Evolutionary conservation across 75 land plant genomes (phyloP).

Genomic region (Pseudotsuga menziesii): DNA sequence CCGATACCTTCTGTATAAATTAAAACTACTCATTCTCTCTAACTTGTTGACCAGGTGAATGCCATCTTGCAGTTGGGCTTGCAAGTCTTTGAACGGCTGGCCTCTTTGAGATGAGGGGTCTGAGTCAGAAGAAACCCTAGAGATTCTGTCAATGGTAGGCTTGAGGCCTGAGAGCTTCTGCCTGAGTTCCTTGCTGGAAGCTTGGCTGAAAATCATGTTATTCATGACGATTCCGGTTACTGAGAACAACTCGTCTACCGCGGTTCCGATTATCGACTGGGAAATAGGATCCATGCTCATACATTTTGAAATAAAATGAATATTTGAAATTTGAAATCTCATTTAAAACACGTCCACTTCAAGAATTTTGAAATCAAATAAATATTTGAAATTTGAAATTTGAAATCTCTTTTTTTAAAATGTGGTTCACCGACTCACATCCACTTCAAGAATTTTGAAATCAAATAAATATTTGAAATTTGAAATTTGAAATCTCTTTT

Average conservation of each 20-base stretch:
- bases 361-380: too few relatives aligned
- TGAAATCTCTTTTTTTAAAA: too few relatives aligned
- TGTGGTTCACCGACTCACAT: too few relatives aligned
- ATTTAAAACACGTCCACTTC: too few relatives aligned
- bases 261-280: neutral
- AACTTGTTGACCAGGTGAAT: neutral
- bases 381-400: too few relatives aligned
- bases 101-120: neutral
- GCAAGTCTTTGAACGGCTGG: neutral
- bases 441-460: too few relatives aligned
- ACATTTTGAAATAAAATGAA: too few relatives aligned
- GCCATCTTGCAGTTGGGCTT: neutral
- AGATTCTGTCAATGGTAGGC: neutral
- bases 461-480: too few relatives aligned
- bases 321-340: too few relatives aligned
- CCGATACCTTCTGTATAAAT: constrained; percentile 1
- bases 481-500: too few relatives aligned
- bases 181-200: neutral
- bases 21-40: neutral
- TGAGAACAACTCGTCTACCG: neutral
- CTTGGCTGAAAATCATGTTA: neutral
- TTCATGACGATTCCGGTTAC: neutral
- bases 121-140: neutral
- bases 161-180: neutral
- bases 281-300: too few relatives aligned